Base-by-base conservation (phyloP, 768 basidiomycete genomes). In the Xerocomellus amylosporus region DNA sequence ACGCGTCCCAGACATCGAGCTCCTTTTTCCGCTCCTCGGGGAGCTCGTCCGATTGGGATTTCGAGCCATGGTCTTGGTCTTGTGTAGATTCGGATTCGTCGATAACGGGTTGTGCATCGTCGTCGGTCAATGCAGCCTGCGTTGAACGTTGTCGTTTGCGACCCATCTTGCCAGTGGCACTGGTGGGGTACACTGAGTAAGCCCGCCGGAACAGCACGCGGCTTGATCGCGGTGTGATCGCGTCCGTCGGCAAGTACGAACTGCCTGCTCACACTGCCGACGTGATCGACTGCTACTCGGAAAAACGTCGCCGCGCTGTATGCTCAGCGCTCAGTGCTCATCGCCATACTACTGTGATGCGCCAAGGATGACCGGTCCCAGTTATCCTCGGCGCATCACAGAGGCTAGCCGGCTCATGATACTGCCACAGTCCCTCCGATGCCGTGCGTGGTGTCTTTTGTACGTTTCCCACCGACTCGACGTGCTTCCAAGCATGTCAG, bases 1-100 rank as follows among this genome's bases (percentile, higher is more conserved):
- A 80, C 37, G 82, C 74, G 43, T 88, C 85, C 87, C 88, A 89
- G 36, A 88, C 76, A 31, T 83, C 83, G 54, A 74, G 77, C 60
- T 87, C 86, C 65, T 79, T 83, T 61, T 80, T 76, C 22, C 60
- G 64, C 45, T 65, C 66, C 52, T 64, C 64, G 5, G 30, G 53
- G 40, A 42, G 56, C 49, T 51, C 61, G 19, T 53, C 53, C 2
- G 22, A 28, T 20, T 50, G 54, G 8, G 58, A 52, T 6, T 22
- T 31, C 24, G 49, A 31, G 38, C 22, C 46, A 20, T n/a, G 17
- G 15, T 49, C 30, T 1, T 20, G 49, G 31, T 55, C 58, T 43
- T 52, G 60, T 5, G 34, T 12, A 17, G 55, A 58, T 28, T 58
- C 57, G 12, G 54, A 46, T 22, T 58, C 57, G 24, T 64, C 61